These are phyloP conservation scores for Nitzschia palea DNA, from an alignment of 108 stramenopile species.

Conservation along the genomic window DNA sequence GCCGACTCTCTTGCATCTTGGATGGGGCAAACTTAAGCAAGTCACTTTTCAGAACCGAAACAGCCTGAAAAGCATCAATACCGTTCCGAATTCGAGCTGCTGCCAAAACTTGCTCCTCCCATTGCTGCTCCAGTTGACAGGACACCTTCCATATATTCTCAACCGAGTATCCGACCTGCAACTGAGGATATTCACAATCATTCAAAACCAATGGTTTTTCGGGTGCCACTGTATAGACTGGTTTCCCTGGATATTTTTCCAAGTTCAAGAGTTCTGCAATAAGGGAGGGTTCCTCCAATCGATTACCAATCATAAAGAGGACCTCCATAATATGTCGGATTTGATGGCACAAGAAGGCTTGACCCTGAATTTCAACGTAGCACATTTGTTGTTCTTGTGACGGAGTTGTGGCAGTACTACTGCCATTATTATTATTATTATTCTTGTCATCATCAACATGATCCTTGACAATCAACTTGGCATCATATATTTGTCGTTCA, in stretches of 20 bases:
- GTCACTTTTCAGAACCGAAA: constrained; percentile 50
- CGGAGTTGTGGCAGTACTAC: too few relatives aligned
- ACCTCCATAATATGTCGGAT: constrained; percentile 95
- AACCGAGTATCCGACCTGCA: constrained; percentile 68
- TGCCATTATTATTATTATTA: constrained; percentile 2
- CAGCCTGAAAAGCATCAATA: constrained; percentile 48
- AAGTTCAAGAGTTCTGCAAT: constrained; percentile 86
- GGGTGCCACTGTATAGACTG: constrained; percentile 88
- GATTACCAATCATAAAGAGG: constrained; percentile 88
- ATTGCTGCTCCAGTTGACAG: constrained; percentile 66
- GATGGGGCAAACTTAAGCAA: constrained; percentile 46
- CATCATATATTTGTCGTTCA: constrained; percentile 67
- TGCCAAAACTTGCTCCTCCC: constrained; percentile 71
- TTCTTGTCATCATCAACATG: neutral
- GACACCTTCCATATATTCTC: constrained; percentile 73
- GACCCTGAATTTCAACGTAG: constrained; percentile 86
- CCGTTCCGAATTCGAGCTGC: constrained; percentile 69
- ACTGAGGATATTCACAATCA: constrained; percentile 78
- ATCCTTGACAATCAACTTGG: constrained; percentile 43
- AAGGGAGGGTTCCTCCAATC: constrained; percentile 80
- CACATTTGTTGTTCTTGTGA: constrained; percentile 41
- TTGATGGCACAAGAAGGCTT: constrained; percentile 99
- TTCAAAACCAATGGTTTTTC: constrained; percentile 92
- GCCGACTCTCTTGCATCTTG: constrained; percentile 45
- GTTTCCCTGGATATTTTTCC: constrained; percentile 82